Evolutionary conservation across 805 yeast species (phyloP).

Genomic region (Lipomyces oligophaga): DNA sequence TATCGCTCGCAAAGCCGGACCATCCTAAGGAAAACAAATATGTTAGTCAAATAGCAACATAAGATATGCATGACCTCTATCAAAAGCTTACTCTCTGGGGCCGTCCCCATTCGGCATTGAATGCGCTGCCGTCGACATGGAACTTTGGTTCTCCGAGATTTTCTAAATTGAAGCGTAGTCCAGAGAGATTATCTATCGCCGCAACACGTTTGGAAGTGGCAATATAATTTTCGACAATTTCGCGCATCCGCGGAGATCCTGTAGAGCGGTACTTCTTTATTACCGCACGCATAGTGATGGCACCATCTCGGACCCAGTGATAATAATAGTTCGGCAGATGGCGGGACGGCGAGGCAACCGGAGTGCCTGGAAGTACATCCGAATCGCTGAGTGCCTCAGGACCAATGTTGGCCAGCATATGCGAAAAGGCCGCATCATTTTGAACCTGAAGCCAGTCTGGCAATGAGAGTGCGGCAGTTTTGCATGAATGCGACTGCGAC

Average conservation of each 20-base stretch:
- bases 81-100: constrained; percentile 62
- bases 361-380: constrained; percentile 60
- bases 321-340: constrained; percentile 72
- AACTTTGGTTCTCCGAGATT: constrained; percentile 93
- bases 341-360: constrained; percentile 80
- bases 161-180: constrained; percentile 42
- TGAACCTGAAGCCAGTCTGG: constrained; percentile 51
- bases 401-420: constrained; percentile 55
- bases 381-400: constrained; percentile 41
- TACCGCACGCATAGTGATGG: constrained; percentile 60
- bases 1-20: constrained; percentile 78
- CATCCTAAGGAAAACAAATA: constrained; percentile 64
- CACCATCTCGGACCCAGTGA: constrained; percentile 90
- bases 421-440: constrained; percentile 42
- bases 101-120: constrained; percentile 76
- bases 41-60: not conserved
- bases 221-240: constrained; percentile 56
- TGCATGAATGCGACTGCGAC: not conserved
- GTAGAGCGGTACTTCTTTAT: constrained; percentile 52
- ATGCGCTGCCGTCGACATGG: constrained; percentile 59
- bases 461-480: constrained; percentile 37
- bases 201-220: constrained; percentile 58
- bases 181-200: constrained; percentile 64
- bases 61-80: not conserved
- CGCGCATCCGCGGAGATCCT: constrained; percentile 31